Evolutionary conservation across 441 rosid genomes (phyloP).

Genomic region (Populus hybrid): DNA sequence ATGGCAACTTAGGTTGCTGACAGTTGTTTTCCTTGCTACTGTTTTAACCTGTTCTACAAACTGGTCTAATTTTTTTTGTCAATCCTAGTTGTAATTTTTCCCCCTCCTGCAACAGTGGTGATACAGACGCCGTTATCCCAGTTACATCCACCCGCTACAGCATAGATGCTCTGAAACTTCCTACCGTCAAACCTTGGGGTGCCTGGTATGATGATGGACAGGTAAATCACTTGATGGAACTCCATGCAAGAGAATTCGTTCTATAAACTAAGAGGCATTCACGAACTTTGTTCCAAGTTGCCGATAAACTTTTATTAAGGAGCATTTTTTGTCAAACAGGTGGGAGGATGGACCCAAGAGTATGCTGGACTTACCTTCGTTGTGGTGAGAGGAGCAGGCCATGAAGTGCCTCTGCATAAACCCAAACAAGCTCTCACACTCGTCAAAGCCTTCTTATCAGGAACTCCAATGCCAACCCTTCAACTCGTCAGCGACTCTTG

Average conservation of each 20-base stretch:
- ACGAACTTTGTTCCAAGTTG: not conserved
- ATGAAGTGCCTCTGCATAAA: constrained; percentile 87
- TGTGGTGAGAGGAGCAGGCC: constrained; percentile 84
- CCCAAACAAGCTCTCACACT: constrained; percentile 74
- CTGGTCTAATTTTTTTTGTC: not conserved
- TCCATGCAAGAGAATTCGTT: not conserved
- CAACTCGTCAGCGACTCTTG: constrained; percentile 36
- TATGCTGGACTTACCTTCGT: constrained; percentile 79
- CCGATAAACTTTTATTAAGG: not conserved
- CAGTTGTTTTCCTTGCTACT: no score
- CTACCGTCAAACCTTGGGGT: constrained; percentile 55
- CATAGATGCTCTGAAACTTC: constrained; percentile 76
- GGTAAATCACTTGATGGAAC: constrained; percentile 32
- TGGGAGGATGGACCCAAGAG: constrained; percentile 96
- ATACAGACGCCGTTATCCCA: constrained; percentile 85
- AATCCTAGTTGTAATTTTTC: not conserved
- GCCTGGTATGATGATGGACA: constrained; percentile 84
- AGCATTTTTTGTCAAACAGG: constrained; percentile 40
- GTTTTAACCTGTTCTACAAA: not conserved
- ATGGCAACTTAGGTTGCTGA: not conserved
- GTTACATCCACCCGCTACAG: constrained; percentile 85
- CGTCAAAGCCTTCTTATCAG: constrained; percentile 68
- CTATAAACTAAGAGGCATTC: not conserved
- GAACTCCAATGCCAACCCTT: constrained; percentile 53
- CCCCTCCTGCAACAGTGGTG: constrained; percentile 49